Conservation (phyloP, 2,329 filamentous ascomycete genomes). For the Penicillium occitanis region DNA sequence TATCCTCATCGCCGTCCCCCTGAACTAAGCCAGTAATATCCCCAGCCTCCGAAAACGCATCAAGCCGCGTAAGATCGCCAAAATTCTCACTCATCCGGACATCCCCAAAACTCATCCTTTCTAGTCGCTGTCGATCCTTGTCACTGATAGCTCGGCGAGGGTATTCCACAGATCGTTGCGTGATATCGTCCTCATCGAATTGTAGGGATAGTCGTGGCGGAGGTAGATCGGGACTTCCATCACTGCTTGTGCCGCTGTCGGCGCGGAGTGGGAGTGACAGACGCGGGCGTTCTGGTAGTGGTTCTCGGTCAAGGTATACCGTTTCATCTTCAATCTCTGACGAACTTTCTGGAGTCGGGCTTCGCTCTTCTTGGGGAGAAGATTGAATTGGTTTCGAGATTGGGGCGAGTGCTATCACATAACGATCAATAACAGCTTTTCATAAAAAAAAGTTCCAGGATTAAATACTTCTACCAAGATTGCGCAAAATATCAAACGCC, state of each 20-base stretch:
- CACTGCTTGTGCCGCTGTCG: slow-evolving; percentile 46
- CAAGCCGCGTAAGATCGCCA: slow-evolving; percentile 48
- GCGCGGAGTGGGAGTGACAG: slow-evolving; percentile 51
- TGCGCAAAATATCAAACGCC: slow-evolving; percentile 55
- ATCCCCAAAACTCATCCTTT: slow-evolving; percentile 46
- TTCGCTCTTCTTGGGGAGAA: slow-evolving; percentile 44
- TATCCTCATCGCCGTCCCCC: slow-evolving; percentile 36
- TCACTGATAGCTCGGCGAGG: slow-evolving; percentile 43
- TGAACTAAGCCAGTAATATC: slow-evolving; percentile 41
- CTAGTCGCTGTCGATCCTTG: slow-evolving; percentile 39
- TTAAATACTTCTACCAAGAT: slow-evolving; percentile 52
- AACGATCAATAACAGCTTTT: not conserved
- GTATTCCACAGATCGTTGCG: slow-evolving; percentile 43
- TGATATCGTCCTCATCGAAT: slow-evolving; percentile 50
- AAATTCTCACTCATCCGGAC: slow-evolving; percentile 53
- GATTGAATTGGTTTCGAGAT: slow-evolving; percentile 48
- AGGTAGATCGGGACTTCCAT: slow-evolving; percentile 37
- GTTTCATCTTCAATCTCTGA: slow-evolving; percentile 35
- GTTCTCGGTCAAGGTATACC: slow-evolving; percentile 51
- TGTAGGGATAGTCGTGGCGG: slow-evolving; percentile 41
- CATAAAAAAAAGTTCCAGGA: not conserved
- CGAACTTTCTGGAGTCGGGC: slow-evolving; percentile 23
- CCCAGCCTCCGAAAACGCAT: slow-evolving; percentile 42
- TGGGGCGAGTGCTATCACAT: slow-evolving; percentile 49
- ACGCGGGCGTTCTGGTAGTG: slow-evolving; percentile 43